Evolutionary conservation across 2,329 filamentous ascomycete genomes (phyloP), one percentile per base, ranked within the genome.

Genomic region (Penicillium digitatum): DNA sequence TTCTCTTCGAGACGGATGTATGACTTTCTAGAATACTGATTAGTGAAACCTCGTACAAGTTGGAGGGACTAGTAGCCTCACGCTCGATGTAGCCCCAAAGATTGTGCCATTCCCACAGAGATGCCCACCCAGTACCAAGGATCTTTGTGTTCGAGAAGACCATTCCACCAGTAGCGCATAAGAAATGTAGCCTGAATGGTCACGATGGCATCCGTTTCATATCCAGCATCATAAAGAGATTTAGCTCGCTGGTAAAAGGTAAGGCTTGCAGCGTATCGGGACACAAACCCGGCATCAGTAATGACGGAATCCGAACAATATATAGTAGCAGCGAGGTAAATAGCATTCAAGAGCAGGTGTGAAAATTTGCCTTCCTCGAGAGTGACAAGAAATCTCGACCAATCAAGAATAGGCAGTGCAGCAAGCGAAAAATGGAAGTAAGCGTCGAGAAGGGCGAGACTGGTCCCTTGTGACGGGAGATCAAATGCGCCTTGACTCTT

Each of bases 81-180:
- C 66, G 55, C 39, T 56, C 62, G 61, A 54, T 69, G 64, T 53
- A 69, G 57, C 10, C 66, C 66, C 9, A 66, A 32, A 10, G 60
- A 55, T 44, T 66, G 66, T 22, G 66, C 66, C 50, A 65, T 57
- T 27, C 63, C 60, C 5, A 56, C 56, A 8, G 66, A 62, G 20
- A 62, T 56, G 7, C 63, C 63, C 27, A 65, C 45, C 66, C 66
- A 69, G 49, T 66, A 61, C 59, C 60, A 67, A 34, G 62, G 56
- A 46, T 69, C 65, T 50, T 69, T 67, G 22, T 63, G 62, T 18
- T 68, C 66, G 8, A 61, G 58, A 18, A 66, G 55, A 10, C 59
- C 60, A 34, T 57, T 58, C 66, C 66, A 68, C 64, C 63, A 64
- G 45, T 66, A 57, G n/a, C 62, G 60, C 29, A 67, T 52, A 9